A percentile compares a stretch with the other conserved stretches of the same genome.
These are phyloP conservation scores for Gaertneriomyces sp. DNA, from an alignment of 192 early-diverging fungal genomes.

Conservation along the genomic window DNA sequence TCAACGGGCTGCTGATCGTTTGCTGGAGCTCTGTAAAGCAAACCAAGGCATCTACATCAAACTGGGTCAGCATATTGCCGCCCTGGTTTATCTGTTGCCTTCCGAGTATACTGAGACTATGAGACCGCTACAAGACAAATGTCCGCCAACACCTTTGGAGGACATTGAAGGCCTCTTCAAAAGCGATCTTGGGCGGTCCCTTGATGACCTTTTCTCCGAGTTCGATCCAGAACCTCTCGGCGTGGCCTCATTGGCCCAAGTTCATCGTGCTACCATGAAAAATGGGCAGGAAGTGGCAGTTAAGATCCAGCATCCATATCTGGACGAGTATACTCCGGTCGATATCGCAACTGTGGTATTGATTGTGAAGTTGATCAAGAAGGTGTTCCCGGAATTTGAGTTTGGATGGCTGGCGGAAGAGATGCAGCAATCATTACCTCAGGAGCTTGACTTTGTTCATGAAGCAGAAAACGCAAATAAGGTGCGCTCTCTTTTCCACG, in stretches of 20 bases:
- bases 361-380: slow-evolving; percentile 52
- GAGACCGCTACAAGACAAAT: slow-evolving; percentile 76
- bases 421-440: slow-evolving; percentile 76
- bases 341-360: slow-evolving; percentile 73
- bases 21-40: slow-evolving; percentile 57
- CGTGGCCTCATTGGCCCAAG: slow-evolving; percentile 92
- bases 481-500: slow-evolving; percentile 44
- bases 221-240: slow-evolving; percentile 86
- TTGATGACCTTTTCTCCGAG: slow-evolving; percentile 64
- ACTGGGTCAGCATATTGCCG: slow-evolving; percentile 80
- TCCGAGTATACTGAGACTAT: slow-evolving; percentile 85
- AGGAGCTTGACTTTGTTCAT: slow-evolving; percentile 79
- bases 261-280: slow-evolving; percentile 72
- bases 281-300: slow-evolving; percentile 79
- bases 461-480: slow-evolving; percentile 75
- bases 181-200: slow-evolving; percentile 60
- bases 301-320: slow-evolving; percentile 86
- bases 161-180: slow-evolving; percentile 69
- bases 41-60: slow-evolving; percentile 87
- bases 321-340: slow-evolving; percentile 71
- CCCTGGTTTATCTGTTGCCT: slow-evolving; percentile 84
- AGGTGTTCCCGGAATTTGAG: slow-evolving; percentile 84
- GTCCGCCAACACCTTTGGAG: slow-evolving; percentile 67
- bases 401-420: slow-evolving; percentile 88
- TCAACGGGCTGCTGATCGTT: slow-evolving; percentile 60